Evolutionary conservation across 345 rosid genomes (phyloP).

Genomic region (Hibiscus mutabilis): DNA sequence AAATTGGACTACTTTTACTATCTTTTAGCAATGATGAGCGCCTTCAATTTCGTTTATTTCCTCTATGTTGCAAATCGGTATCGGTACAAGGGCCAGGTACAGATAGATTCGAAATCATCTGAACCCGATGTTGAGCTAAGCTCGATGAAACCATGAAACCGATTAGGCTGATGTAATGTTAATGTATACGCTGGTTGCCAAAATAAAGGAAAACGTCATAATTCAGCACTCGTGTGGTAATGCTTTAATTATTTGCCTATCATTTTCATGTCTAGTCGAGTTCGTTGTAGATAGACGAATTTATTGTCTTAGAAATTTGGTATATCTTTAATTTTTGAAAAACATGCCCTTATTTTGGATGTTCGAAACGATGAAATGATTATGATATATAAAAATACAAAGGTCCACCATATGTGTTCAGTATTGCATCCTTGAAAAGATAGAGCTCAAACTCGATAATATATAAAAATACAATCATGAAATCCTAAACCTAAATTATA

Average conservation of each 20-base stretch:
- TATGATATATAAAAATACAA: too few species aligned
- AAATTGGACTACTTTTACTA: slow-evolving; percentile 54
- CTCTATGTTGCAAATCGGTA: slow-evolving; percentile 35
- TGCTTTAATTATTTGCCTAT: too few species aligned
- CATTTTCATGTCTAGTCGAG: background rate
- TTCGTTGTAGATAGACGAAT: too few species aligned
- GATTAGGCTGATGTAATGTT: background rate
- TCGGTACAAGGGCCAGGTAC: slow-evolving; percentile 33
- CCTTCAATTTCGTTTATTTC: slow-evolving; percentile 41
- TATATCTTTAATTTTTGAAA: too few species aligned
- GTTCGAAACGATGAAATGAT: too few species aligned
- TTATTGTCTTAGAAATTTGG: too few species aligned
- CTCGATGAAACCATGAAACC: background rate
- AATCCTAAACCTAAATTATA: too few species aligned
- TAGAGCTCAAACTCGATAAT: too few species aligned
- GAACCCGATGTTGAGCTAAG: slow-evolving; percentile 5
- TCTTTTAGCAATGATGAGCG: slow-evolving; percentile 43
- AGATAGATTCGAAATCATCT: background rate
- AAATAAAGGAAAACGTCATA: background rate
- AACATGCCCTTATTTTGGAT: too few species aligned
- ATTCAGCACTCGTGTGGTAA: background rate
- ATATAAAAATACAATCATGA: too few species aligned
- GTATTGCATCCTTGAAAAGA: too few species aligned
- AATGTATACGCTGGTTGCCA: background rate
- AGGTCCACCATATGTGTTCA: too few species aligned